Evolutionary conservation across 441 rosid genomes (phyloP).

Genomic region (Populus hybrid): DNA sequence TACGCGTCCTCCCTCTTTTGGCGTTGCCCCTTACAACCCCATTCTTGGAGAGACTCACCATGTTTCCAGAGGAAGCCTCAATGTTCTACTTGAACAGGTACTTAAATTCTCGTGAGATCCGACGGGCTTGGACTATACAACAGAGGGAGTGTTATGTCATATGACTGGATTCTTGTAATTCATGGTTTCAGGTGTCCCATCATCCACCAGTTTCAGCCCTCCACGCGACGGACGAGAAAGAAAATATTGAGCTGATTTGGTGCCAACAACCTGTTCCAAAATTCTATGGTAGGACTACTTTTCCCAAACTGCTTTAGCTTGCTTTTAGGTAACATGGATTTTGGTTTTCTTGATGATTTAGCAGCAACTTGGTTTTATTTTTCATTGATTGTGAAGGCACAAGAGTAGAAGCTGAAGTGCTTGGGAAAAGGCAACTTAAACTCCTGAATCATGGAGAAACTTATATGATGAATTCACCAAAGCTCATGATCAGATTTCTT

Average conservation of each 20-base stretch:
- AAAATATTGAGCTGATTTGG: constrained; percentile 59
- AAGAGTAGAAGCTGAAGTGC: constrained; percentile 57
- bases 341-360: background rate
- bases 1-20: constrained; percentile 50
- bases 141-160: too few species aligned
- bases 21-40: constrained; percentile 80
- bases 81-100: constrained; percentile 77
- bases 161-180: background rate
- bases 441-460: constrained; percentile 56
- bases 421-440: constrained; percentile 57
- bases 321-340: background rate
- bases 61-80: constrained; percentile 55
- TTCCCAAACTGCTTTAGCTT: background rate
- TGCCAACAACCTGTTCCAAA: constrained; percentile 61
- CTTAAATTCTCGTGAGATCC: too few species aligned
- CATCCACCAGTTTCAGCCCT: constrained; percentile 86
- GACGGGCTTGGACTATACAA: too few species aligned
- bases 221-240: constrained; percentile 66
- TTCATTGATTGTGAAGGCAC: constrained; percentile 28
- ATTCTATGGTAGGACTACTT: constrained; percentile 46
- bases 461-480: constrained; percentile 69
- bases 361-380: too few species aligned
- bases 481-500: constrained; percentile 45
- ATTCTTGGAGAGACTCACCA: constrained; percentile 95
- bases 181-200: constrained; percentile 65